Evolutionary conservation across 2,329 filamentous ascomycete genomes (phyloP).

Genomic region (Chaetomiaceae sp.): DNA sequence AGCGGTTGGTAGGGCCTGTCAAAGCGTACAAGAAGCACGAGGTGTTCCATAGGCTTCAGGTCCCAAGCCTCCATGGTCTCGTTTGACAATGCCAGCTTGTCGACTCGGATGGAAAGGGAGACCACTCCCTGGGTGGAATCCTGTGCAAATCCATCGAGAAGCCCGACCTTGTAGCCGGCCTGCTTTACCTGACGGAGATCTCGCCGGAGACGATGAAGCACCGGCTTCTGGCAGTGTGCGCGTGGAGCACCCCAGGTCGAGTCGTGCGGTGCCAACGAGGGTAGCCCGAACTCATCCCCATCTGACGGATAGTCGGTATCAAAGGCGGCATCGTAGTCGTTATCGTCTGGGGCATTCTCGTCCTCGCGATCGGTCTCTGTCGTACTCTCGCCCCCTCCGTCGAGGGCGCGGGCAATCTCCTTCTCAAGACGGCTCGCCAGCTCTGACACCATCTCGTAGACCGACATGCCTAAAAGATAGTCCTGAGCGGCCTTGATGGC

Average conservation of each 20-base stretch:
- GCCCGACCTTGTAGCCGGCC: constrained; percentile 65
- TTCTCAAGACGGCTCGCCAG: constrained; percentile 35
- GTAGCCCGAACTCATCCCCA: constrained; percentile 20
- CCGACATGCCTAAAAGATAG: constrained; percentile 36
- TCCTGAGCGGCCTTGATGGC: constrained; percentile 42
- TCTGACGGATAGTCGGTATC: constrained; percentile 27
- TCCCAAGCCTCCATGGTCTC: constrained; percentile 76
- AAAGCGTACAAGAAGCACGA: constrained; percentile 67
- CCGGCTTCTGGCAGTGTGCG: background rate
- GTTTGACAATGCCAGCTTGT: constrained; percentile 65
- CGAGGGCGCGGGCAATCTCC: constrained; percentile 15
- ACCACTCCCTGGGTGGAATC: constrained; percentile 43
- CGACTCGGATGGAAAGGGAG: constrained; percentile 62
- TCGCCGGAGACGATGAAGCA: constrained; percentile 39
- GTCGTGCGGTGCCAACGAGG: constrained; percentile 13
- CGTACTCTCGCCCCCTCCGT: constrained; percentile 22
- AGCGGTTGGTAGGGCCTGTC: constrained; percentile 54
- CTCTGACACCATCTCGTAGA: constrained; percentile 43
- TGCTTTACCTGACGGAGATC: constrained; percentile 57
- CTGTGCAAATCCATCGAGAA: constrained; percentile 44
- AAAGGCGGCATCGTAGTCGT: constrained; percentile 27
- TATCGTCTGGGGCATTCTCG: constrained; percentile 18
- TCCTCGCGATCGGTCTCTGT: constrained; percentile 16
- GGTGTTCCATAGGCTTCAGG: constrained; percentile 57
- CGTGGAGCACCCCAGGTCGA: no score